Evolutionary conservation across 345 rosid genomes (phyloP).

Genomic region (Viola odorata): DNA sequence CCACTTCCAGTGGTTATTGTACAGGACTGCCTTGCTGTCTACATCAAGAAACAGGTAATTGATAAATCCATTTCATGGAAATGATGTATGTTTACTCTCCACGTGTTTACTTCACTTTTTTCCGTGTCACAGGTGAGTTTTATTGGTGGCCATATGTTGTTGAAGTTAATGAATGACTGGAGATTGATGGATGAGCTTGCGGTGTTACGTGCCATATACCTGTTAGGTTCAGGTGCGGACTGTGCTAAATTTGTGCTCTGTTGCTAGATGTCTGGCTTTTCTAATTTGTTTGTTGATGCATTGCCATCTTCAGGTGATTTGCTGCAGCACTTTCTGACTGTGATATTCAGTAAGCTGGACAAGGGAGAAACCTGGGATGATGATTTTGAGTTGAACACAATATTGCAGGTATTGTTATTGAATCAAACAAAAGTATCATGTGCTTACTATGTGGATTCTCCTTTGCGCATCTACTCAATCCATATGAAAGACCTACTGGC

Average conservation of each 20-base stretch:
- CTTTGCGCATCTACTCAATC: no score
- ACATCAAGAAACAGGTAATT: conserved; percentile 74
- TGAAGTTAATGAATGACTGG: conserved; percentile 91
- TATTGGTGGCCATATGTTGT: conserved; percentile 67
- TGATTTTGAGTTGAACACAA: conserved; percentile 84
- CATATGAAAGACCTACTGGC: no score
- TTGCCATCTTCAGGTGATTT: conserved; percentile 67
- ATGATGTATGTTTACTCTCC: conserved; percentile 10
- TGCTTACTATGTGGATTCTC: no score
- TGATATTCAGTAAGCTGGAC: conserved; percentile 71
- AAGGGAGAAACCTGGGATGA: conserved; percentile 89
- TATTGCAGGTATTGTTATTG: conserved; percentile 59
- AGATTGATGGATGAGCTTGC: conserved; percentile 94
- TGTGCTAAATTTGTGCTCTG: neutral
- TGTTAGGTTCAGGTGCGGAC: conserved; percentile 82
- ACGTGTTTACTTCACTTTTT: neutral
- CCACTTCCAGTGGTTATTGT: conserved; percentile 76
- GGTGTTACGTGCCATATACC: conserved; percentile 89
- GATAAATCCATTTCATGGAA: conserved; percentile 11
- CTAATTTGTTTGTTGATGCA: conserved; percentile 15
- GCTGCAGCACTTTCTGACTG: conserved; percentile 83
- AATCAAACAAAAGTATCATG: no score
- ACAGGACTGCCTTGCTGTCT: conserved; percentile 75
- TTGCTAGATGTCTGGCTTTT: conserved; percentile 7
- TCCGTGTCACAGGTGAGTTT: conserved; percentile 56